Percentiles rank a stretch among this genome's conserved stretches.
phyloP scores from a whole-genome alignment of 805 yeast species.

The Pichia membranifaciens region DNA sequence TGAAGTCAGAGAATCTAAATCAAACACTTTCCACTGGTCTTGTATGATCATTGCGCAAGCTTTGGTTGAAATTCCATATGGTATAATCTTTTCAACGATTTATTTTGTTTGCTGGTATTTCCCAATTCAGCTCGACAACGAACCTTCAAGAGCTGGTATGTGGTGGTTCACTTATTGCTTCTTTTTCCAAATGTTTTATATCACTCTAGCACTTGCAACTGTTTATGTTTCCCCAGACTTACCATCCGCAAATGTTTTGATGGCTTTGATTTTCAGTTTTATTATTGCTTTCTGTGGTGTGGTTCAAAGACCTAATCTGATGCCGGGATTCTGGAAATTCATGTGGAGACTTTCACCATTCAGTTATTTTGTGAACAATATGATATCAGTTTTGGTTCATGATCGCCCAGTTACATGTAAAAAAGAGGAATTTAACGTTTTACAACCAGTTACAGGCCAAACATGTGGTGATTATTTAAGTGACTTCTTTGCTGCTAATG shows the following conservation, averaged over 20 bases:
- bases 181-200: conserved; percentile 40
- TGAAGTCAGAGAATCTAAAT: conserved; percentile 65
- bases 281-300: conserved; percentile 66
- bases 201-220: conserved; percentile 47
- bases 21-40: conserved; percentile 72
- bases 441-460: conserved; percentile 51
- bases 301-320: conserved; percentile 44
- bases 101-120: conserved; percentile 37
- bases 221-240: conserved; percentile 58
- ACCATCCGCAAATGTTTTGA: conserved; percentile 58
- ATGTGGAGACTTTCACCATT: conserved; percentile 72
- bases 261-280: conserved; percentile 50
- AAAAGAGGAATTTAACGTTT: conserved; percentile 40
- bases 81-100: conserved; percentile 43
- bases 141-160: conserved; percentile 40
- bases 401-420: conserved; percentile 47
- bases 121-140: conserved; percentile 31
- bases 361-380: conserved; percentile 58
- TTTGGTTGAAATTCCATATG: conserved; percentile 59
- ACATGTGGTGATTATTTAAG: conserved; percentile 58
- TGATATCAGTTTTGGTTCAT: conserved; percentile 45
- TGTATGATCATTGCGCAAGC: conserved; percentile 47
- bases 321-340: conserved; percentile 83
- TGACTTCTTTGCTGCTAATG: conserved; percentile 29
- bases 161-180: conserved; percentile 33